Base-by-base conservation (phyloP, 768 basidiomycete species). In the Boletus sp. region DNA sequence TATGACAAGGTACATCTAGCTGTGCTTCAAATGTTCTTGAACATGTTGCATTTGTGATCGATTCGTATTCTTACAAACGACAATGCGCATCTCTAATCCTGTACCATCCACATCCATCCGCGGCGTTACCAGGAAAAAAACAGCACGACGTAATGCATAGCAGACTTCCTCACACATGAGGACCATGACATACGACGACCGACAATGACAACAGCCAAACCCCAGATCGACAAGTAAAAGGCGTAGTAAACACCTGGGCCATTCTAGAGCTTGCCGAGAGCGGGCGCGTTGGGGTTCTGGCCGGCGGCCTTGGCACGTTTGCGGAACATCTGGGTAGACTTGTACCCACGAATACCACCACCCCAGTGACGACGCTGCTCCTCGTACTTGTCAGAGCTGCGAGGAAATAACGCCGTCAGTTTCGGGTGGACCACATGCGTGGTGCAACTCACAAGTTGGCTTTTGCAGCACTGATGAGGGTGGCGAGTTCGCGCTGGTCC, bases 261-360 rank as follows among this genome's bases (percentile, higher is more conserved):
- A 36, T 33, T 45, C 80, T 77, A 91, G 64, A 91, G 84, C 77
- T 89, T 90, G 72, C 79, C 76, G 41, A 85, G 76, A 50, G 78
- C 65, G 29, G 84, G 78, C 52, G 81, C 80, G 47, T 78, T 76
- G 58, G 83, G 69, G 60, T 72, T 83, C 71, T 84, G 84, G 50
- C 94, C 95, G 58, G 87, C 77, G 64, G 92, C 92, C 84, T 94
- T 96, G 60, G 94, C 94, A 62, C 94, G 89, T 80, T 93, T 94
- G 75, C 87, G 83, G 70, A 97, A 82, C 90, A 91, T 96, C 74
- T 90, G 88, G 46, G 91, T 85, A 40, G 92, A 93, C 80, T 97
- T 96, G 83, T 90, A 87, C 65, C 94, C 94, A 78, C 93, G 92
- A 71, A 93, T 66, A 73, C 95, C 95, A 80, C 95, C 95, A 74